Evolutionary conservation across 495 filamentous ascomycete species (phyloP), one percentile per base, ranked within the genome.

Genomic region (Hypoxylon cercidicola): DNA sequence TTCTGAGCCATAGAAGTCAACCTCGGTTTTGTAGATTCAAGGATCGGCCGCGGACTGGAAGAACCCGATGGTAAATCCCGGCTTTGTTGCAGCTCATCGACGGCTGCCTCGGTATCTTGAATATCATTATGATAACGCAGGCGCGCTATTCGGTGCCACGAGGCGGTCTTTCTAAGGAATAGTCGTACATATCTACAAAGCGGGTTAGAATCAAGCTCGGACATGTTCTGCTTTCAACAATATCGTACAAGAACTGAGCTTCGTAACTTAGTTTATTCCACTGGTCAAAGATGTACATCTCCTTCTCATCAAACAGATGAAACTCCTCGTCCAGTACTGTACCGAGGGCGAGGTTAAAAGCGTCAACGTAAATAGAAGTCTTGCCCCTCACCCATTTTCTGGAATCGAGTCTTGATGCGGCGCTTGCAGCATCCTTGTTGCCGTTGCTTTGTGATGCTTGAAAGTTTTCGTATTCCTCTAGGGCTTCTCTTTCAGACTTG

Each of bases 351-450:
- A 97, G 78, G 74, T 97, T 97, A 82, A 99, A 99, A 16, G 94
- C 95, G 75, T 99, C 94, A 13, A 97, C 93, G 67, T 99, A 99
- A 53, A 99, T 93, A 4, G 95, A 98, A 66, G 88, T 96, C 43
- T 78, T 80, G 6, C 81, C 82, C 41, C 68, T 75, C 3, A 78
- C 76, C 84, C 83, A 83, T 32, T 70, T 71, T 25, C 77, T 75
- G 34, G 71, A 72, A 21, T 76, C 67, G 2, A 79, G 60, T 30
- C 78, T 71, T 7, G 75, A 64, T 6, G 72, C 56, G 19, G 72
- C 65, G 13, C 72, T 77, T 30, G 77, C 73, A 30, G 84, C 71
- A 13, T 74, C 32, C 1, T 40, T 76, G 40, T 79, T 77, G 25
- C 78, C 76, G 41, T 79, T 77, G 25, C 78, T 72, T 46, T 80